Evolutionary conservation across 2,329 filamentous ascomycete species (phyloP), one percentile per base, ranked within the genome.

Genomic region (Helicocarpus griseus): DNA sequence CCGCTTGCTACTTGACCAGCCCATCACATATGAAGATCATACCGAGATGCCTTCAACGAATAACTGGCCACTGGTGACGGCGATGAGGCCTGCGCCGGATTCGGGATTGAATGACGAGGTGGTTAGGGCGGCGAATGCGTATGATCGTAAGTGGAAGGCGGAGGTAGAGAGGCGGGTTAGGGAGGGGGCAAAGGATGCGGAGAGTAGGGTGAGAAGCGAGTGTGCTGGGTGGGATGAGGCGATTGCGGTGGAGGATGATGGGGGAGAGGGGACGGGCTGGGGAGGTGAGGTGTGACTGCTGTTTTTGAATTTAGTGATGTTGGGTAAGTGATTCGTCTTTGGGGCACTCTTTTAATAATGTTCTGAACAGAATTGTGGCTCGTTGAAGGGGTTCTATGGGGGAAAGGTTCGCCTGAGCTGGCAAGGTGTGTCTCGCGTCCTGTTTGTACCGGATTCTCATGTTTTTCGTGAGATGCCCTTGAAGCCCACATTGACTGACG

Each of bases 201-300:
- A 59, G 40, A 39, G 28, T 21, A 57, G 55, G 19, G 51, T 61
- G 39, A 49, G 57, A 19, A 53, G 58, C 9, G 60, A 64, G 29
- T 60, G 58, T 47, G 57, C 53, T 19, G 50, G 52, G 21, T 63
- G 60, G 61, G 57, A 60, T 35, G 48, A 52, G 19, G 58, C 51
- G 5, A 51, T 60, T 41, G 49, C 43, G 39, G 46, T 33, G 7
- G 61, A 62, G 51, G 39, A 60, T 17, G 60, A 62, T 47, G 60
- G 60, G 3, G 48, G 48, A 33, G 48, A 31, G 6, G 38, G 38
- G 24, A 43, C 4, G 39, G 38, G 26, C 21, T 43, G 17, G 13
- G 19, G 2, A 17, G 6, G 28, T 28, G 43, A 17, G 38, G 21
- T 11, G 6, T 22, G 31, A 22, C 19, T 35, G 21, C 7, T 11